Percentiles rank a stretch among this genome's conserved stretches.
Evolutionary conservation across 176 grass and related monocot species (phyloP).

Genomic region (Typha latifolia): DNA sequence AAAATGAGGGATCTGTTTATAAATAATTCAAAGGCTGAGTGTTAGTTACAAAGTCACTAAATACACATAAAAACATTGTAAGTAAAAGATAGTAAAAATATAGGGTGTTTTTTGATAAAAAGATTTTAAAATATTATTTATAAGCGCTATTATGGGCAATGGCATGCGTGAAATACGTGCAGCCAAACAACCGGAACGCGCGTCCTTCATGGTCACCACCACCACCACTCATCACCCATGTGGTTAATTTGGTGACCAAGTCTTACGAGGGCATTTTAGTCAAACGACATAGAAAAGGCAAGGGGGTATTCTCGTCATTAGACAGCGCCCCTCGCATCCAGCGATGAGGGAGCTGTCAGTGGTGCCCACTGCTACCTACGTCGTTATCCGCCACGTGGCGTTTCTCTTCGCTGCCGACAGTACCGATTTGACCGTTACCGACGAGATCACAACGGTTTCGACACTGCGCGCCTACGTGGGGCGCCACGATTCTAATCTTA

Average conservation of each 20-base stretch:
- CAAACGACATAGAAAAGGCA: background rate
- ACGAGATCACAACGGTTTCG: constrained; percentile 23
- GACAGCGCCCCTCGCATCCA: background rate
- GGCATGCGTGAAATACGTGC: background rate
- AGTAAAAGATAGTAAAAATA: too few species aligned
- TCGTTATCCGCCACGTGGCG: background rate
- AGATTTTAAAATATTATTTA: background rate
- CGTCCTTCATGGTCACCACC: constrained; percentile 17
- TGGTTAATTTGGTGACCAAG: background rate
- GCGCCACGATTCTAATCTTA: too few species aligned
- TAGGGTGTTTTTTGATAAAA: too few species aligned
- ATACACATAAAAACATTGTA: too few species aligned
- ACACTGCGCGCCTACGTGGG: background rate
- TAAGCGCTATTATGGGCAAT: background rate
- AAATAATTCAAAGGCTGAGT: too few species aligned
- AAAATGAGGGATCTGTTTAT: too few species aligned
- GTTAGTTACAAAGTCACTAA: too few species aligned
- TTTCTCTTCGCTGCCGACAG: background rate
- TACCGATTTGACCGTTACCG: constrained; percentile 8
- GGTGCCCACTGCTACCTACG: background rate
- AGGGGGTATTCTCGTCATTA: constrained; percentile 15
- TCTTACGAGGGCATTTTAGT: constrained; percentile 6
- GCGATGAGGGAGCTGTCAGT: background rate
- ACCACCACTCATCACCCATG: too few species aligned
- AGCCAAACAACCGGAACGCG: background rate